Base-by-base conservation (phyloP, 192 early-diverging fungal species). In the Physocladia obscura region DNA sequence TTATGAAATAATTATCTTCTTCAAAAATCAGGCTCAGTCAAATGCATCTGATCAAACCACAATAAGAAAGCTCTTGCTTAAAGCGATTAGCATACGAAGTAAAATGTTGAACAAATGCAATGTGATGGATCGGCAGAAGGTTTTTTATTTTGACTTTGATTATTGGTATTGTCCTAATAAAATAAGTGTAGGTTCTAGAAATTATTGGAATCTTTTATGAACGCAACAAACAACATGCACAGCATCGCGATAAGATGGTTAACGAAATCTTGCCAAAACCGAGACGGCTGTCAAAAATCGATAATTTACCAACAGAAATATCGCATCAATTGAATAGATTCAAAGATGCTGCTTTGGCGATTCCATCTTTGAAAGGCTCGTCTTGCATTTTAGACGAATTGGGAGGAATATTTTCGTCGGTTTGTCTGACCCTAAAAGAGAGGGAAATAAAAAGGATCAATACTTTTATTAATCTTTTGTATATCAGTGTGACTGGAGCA, bases 61-160 rank as follows among this genome's bases (percentile, higher is more conserved):
- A 24, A 62, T 62, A 17, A 6, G 38, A 17, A 47, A 44, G n/a
- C 24, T 35, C n/a, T 17, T 37, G 38, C 8, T 62, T 11, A 4
- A 24, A 21, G 44, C 26, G 35, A 17, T 62, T 26, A 19, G 59
- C 17, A 5, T 38, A 21, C 59, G 59, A 44, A 19, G 22, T 11
- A 62, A 62, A 27, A 6, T 62, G 11, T 1, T 62, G 35, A 39
- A 62, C 40, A 6, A 21, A 4, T 62, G 59, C 26, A 15, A 21
- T 15, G 40, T 62, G 0, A 62, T 62, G 59, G 59, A 62, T 62
- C 1, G 59, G n/a, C 59, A 62, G 40, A 62, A 47, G 36, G 59
- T 62, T 44, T 44, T 44, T 44, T 44, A 44, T 44, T n/a, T 44
- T 44, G 40, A n/a, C n/a, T n/a, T 44, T 44, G 40, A n/a, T 44